Evolutionary conservation across 139 green algal genomes (phyloP).

Genomic region (Chlamydomonas sp.): DNA sequence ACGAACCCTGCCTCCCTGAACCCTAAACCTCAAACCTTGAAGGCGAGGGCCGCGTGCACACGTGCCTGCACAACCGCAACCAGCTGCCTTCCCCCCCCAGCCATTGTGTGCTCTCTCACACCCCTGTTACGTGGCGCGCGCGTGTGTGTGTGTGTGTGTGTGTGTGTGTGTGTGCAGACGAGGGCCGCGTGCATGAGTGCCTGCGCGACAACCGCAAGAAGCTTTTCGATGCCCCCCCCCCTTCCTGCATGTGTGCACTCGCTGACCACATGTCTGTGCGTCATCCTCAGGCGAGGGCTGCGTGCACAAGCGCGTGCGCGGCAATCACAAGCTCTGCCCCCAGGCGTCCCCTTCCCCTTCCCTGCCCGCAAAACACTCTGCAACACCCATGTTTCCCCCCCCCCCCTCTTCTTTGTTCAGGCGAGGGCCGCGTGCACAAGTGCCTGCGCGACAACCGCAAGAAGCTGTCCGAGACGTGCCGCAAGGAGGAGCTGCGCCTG

Average conservation of each 20-base stretch:
- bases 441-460: slow-evolving; percentile 68
- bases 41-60: slow-evolving; percentile 59
- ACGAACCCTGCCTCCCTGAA: too few relatives aligned
- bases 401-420: slow-evolving; percentile 20
- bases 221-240: too few relatives aligned
- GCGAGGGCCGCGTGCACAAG: slow-evolving; percentile 59
- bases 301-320: slow-evolving; percentile 69
- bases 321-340: slow-evolving; percentile 48
- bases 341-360: neutral
- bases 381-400: neutral
- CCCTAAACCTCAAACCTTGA: too few relatives aligned
- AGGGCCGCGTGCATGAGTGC: slow-evolving; percentile 69
- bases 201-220: slow-evolving; percentile 58
- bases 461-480: slow-evolving; percentile 56
- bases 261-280: too few relatives aligned
- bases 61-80: slow-evolving; percentile 64
- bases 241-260: too few relatives aligned
- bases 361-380: neutral
- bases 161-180: slow-evolving; percentile 28
- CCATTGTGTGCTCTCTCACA: neutral
- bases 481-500: slow-evolving; percentile 54
- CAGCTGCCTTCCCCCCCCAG: too few relatives aligned
- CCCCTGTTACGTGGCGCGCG: too few relatives aligned
- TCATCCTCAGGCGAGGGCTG: slow-evolving; percentile 54
- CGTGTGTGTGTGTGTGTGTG: neutral